Conservation (phyloP, 2,329 filamentous ascomycete genomes). For the Blumeria graminis region DNA sequence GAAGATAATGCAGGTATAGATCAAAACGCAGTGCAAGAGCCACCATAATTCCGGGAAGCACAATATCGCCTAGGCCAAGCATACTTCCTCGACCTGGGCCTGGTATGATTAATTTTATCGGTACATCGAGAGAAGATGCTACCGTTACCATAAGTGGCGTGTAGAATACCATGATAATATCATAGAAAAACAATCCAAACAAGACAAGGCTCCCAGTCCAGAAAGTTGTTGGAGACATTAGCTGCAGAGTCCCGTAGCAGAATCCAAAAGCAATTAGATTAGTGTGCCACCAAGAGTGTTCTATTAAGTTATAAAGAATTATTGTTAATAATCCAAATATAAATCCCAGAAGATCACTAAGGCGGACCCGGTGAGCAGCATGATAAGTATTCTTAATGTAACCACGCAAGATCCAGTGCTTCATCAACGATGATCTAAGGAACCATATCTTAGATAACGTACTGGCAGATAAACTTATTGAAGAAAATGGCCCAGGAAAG, state of each 20-base stretch:
- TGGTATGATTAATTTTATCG: constrained; percentile 69
- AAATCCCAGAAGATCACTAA: constrained; percentile 13
- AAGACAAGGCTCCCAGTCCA: constrained; percentile 58
- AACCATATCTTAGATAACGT: constrained; percentile 21
- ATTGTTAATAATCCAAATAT: constrained; percentile 11
- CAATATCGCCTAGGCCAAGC: constrained; percentile 83
- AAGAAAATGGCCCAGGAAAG: constrained; percentile 18
- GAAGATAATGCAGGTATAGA: constrained; percentile 58
- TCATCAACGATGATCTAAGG: constrained; percentile 24
- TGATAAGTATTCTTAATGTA: constrained; percentile 11
- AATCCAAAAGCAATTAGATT: constrained; percentile 76
- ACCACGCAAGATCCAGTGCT: constrained; percentile 23
- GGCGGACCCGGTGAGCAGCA: constrained; percentile 6
- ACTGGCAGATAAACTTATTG: constrained; percentile 10
- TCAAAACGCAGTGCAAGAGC: constrained; percentile 79
- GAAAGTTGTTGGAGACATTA: constrained; percentile 79
- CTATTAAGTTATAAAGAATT: constrained; percentile 11
- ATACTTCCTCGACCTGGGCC: constrained; percentile 47
- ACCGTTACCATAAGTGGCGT: constrained; percentile 73
- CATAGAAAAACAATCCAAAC: constrained; percentile 68
- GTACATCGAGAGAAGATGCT: constrained; percentile 70
- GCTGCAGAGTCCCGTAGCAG: constrained; percentile 57
- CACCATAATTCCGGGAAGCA: constrained; percentile 78
- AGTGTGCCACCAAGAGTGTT: constrained; percentile 27
- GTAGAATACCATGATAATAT: constrained; percentile 81